Evolutionary conservation across 2,329 filamentous ascomycete species (phyloP).

Genomic region (Fusarium luffae): DNA sequence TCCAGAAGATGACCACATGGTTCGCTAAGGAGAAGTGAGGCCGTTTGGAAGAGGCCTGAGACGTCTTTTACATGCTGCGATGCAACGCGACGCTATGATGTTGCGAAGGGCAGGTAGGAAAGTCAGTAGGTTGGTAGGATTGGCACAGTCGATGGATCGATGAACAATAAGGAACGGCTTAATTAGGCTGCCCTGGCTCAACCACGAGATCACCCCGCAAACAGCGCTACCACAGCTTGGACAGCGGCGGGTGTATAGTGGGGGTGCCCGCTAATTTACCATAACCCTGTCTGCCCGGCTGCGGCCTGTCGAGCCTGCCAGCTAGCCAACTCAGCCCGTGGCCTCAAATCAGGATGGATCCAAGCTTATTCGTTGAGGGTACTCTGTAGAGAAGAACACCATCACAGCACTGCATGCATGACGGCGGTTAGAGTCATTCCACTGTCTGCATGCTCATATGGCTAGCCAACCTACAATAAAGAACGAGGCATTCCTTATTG

Average conservation of each 20-base stretch:
- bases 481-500: neutral
- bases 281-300: neutral
- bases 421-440: neutral
- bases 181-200: constrained; percentile 26
- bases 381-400: neutral
- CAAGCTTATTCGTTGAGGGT: neutral
- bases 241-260: constrained; percentile 26
- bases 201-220: constrained; percentile 38
- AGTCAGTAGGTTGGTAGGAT: constrained; percentile 31
- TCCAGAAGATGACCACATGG: constrained; percentile 73
- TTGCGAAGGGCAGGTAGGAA: constrained; percentile 29
- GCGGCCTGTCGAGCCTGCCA: neutral
- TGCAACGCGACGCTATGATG: constrained; percentile 42
- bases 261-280: constrained; percentile 17
- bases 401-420: neutral
- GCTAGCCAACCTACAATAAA: neutral
- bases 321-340: neutral
- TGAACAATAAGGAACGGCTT: constrained; percentile 25
- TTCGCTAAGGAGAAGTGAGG: constrained; percentile 45
- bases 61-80: constrained; percentile 49
- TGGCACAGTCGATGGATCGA: constrained; percentile 22
- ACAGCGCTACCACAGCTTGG: constrained; percentile 30
- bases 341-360: neutral
- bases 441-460: neutral
- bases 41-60: constrained; percentile 41